These are phyloP conservation scores for Kodamaea ohmeri DNA, from an alignment of 1,139 yeast species.

Conservation along the genomic window DNA sequence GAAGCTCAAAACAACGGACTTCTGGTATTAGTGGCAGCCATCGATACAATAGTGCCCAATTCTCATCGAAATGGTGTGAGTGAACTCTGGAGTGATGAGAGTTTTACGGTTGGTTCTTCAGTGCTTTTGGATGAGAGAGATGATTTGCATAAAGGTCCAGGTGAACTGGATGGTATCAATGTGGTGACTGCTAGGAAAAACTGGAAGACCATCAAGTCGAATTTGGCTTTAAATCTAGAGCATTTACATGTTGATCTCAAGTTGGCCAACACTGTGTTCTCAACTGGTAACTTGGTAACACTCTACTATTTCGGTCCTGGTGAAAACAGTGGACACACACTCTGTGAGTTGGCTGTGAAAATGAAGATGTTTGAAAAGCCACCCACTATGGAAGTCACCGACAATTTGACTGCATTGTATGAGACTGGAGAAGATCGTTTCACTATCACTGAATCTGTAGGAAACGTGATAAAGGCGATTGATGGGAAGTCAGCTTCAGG, in stretches of 20 bases:
- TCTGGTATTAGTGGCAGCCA: slow-evolving; percentile 49
- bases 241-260: slow-evolving; percentile 22
- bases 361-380: slow-evolving; percentile 20
- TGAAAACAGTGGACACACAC: slow-evolving; percentile 29
- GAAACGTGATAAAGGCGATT: slow-evolving; percentile 52
- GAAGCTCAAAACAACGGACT: slow-evolving; percentile 26
- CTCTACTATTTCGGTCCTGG: slow-evolving; percentile 32
- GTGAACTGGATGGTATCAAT: slow-evolving; percentile 35
- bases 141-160: slow-evolving; percentile 22
- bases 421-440: slow-evolving; percentile 17
- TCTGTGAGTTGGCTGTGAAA: slow-evolving; percentile 28
- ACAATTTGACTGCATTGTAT: slow-evolving; percentile 35
- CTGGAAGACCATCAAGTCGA: slow-evolving; percentile 37
- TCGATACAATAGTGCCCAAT: slow-evolving; percentile 43
- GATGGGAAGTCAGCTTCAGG: slow-evolving; percentile 51
- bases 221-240: slow-evolving; percentile 23
- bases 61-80: slow-evolving; percentile 43
- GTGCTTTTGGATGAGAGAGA: slow-evolving; percentile 25
- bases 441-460: slow-evolving; percentile 42
- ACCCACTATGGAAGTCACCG: slow-evolving; percentile 15
- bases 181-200: slow-evolving; percentile 34
- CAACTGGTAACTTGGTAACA: slow-evolving; percentile 37
- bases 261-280: slow-evolving; percentile 42
- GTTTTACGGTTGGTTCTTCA: slow-evolving; percentile 23
- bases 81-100: slow-evolving; percentile 46